phyloP scores from a whole-genome alignment of 1,139 yeast species.

The Hyphopichia pseudoburtonii region DNA sequence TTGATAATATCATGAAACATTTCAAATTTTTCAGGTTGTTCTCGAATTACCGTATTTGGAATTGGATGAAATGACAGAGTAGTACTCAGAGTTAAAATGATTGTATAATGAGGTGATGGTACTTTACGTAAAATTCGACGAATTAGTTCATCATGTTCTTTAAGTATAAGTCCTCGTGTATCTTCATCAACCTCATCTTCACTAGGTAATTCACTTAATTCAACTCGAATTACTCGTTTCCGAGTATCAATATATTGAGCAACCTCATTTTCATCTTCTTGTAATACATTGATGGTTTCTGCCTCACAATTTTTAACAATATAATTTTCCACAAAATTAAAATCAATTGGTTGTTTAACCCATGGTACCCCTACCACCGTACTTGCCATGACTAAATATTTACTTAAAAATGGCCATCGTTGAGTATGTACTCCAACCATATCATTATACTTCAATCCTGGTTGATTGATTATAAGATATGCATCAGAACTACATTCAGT shows the following conservation, averaged over 20 bases:
- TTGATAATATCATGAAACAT: slow-evolving; percentile 49
- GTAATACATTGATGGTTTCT: slow-evolving; percentile 34
- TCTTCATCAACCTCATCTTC: slow-evolving; percentile 14
- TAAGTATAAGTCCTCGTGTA: slow-evolving; percentile 14
- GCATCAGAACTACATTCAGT: slow-evolving; percentile 71
- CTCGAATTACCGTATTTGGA: slow-evolving; percentile 26
- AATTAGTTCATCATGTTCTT: slow-evolving; percentile 51
- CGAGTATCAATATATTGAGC: slow-evolving; percentile 54
- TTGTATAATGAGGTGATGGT: slow-evolving; percentile 66
- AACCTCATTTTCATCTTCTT: slow-evolving; percentile 45
- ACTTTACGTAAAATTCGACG: slow-evolving; percentile 55
- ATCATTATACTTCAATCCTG: slow-evolving; percentile 65
- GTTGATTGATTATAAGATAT: slow-evolving; percentile 65
- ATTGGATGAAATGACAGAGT: slow-evolving; percentile 30
- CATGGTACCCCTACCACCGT: slow-evolving; percentile 64
- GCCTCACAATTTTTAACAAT: slow-evolving; percentile 51
- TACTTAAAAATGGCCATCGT: slow-evolving; percentile 54
- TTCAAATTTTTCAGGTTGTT: slow-evolving; percentile 34
- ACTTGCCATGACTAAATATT: slow-evolving; percentile 58
- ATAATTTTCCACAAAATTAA: slow-evolving; percentile 44
- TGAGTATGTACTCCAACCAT: slow-evolving; percentile 39
- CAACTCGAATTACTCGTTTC: slow-evolving; percentile 57
- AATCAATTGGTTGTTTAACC: slow-evolving; percentile 44
- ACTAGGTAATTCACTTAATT: slow-evolving; percentile 50
- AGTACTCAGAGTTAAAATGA: slow-evolving; percentile 47